Percentiles rank a stretch among this genome's conserved stretches.
Conservation (phyloP, 257 asterid genomes). For the Jasminum sambac region DNA sequence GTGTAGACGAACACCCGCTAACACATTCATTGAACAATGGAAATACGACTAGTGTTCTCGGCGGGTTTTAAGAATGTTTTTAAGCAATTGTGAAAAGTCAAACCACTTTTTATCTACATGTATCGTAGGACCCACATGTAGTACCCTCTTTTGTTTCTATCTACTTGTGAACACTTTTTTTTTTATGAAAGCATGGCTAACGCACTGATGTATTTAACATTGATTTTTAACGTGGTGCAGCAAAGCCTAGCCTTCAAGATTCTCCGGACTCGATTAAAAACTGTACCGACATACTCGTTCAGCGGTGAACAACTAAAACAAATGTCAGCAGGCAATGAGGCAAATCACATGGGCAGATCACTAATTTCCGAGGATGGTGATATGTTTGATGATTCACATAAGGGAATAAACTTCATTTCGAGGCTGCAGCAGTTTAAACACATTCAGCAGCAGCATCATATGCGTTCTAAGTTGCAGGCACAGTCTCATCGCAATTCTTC, state of each 20-base stretch:
- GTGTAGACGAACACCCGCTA: no score
- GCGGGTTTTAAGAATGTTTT: no score
- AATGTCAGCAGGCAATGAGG: constrained; percentile 51
- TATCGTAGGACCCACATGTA: no score
- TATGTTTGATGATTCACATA: constrained; percentile 45
- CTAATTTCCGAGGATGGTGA: constrained; percentile 61
- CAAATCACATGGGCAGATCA: constrained; percentile 41
- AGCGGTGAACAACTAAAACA: constrained; percentile 52
- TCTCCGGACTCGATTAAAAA: constrained; percentile 82
- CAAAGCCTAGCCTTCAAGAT: constrained; percentile 97
- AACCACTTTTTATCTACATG: no score
- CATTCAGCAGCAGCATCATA: constrained; percentile 80
- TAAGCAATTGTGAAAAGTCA: no score
- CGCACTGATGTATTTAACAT: not conserved
- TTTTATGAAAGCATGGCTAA: no score
- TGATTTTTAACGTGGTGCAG: constrained; percentile 48
- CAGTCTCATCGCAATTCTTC: constrained; percentile 54
- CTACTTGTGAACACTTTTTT: no score
- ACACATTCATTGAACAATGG: not conserved
- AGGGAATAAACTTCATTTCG: constrained; percentile 66
- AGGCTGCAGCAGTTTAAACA: constrained; percentile 70
- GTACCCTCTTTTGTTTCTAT: no score
- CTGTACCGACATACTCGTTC: constrained; percentile 86
- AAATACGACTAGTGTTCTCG: not conserved
- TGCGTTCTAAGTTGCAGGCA: constrained; percentile 51